Evolutionary conservation across 805 yeast genomes (phyloP).

Genomic region (Starmerella cellae): DNA sequence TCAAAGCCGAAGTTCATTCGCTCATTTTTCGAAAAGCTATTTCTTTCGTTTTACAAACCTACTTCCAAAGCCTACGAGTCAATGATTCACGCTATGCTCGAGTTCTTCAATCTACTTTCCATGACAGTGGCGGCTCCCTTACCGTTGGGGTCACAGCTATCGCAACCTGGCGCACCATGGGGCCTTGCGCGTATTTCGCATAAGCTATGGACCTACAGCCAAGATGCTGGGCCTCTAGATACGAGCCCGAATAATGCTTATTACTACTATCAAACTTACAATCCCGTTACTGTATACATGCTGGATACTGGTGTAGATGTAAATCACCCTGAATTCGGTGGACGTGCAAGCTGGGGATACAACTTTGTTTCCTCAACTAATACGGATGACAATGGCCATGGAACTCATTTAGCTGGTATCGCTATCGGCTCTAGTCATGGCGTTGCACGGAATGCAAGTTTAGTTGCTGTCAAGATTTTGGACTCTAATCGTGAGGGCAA

Average conservation of each 20-base stretch:
- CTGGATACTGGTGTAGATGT: slow-evolving; percentile 81
- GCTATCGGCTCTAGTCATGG: slow-evolving; percentile 71
- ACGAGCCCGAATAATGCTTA: slow-evolving; percentile 67
- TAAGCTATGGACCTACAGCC: slow-evolving; percentile 47
- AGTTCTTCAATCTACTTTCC: too few species aligned
- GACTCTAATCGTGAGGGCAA: slow-evolving; percentile 47
- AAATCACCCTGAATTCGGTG: slow-evolving; percentile 63
- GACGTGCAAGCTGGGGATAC: slow-evolving; percentile 78
- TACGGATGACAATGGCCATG: slow-evolving; percentile 88
- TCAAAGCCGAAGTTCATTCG: too few species aligned
- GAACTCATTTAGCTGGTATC: slow-evolving; percentile 96
- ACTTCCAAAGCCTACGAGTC: too few species aligned
- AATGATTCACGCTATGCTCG: too few species aligned
- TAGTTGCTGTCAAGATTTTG: slow-evolving; percentile 78
- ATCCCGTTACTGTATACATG: slow-evolving; percentile 41
- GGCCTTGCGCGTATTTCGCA: slow-evolving; percentile 86
- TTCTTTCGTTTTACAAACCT: too few species aligned
- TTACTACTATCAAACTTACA: slow-evolving; percentile 22
- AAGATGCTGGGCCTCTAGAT: slow-evolving; percentile 29
- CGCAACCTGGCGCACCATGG: slow-evolving; percentile 83
- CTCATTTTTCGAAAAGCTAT: too few species aligned
- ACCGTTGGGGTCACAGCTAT: too few species aligned
- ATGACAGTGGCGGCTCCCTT: too few species aligned
- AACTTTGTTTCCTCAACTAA: slow-evolving; percentile 62
- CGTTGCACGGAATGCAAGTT: slow-evolving; percentile 65